These are phyloP conservation scores for Neurospora sp. DNA, from an alignment of 495 filamentous ascomycete genomes.

Conservation along the genomic window DNA sequence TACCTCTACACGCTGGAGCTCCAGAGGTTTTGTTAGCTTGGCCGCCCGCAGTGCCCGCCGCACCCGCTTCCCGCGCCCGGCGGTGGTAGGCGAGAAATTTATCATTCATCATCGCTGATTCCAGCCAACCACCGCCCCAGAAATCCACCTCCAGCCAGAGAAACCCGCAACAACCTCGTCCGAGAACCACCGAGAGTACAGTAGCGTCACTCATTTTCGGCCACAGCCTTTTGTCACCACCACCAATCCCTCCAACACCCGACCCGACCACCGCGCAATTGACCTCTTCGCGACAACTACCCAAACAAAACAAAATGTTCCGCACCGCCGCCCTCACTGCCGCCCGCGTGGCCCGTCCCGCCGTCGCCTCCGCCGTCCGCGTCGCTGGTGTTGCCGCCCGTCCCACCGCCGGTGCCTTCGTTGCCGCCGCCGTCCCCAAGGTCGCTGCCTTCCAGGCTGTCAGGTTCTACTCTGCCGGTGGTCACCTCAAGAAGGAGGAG, in stretches of 20 bases:
- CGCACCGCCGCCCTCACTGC: constrained; percentile 63
- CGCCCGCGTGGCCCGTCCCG: constrained; percentile 40
- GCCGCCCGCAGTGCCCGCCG: neutral
- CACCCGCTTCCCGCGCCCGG: neutral
- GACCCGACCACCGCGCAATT: neutral
- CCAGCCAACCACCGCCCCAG: constrained; percentile 5
- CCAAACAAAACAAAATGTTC: constrained; percentile 54
- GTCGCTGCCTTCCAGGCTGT: constrained; percentile 47
- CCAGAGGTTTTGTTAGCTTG: neutral
- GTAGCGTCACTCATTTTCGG: neutral
- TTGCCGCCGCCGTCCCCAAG: constrained; percentile 39
- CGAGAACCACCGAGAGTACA: constrained; percentile 2
- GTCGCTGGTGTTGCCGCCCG: neutral
- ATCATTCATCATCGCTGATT: constrained; percentile 24
- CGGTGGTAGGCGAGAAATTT: constrained; percentile 31
- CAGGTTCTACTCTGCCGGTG: constrained; percentile 77
- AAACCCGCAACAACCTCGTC: constrained; percentile 8
- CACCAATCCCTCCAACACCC: neutral
- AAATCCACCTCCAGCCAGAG: constrained; percentile 4
- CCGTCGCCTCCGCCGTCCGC: constrained; percentile 38
- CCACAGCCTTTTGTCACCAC: neutral
- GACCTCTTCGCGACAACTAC: neutral
- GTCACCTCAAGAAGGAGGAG: constrained; percentile 67
- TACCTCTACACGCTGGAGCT: neutral
- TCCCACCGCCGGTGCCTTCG: no score